phyloP scores from a whole-genome alignment of 306 rosid genomes.

The Citrullus colocynthis region DNA sequence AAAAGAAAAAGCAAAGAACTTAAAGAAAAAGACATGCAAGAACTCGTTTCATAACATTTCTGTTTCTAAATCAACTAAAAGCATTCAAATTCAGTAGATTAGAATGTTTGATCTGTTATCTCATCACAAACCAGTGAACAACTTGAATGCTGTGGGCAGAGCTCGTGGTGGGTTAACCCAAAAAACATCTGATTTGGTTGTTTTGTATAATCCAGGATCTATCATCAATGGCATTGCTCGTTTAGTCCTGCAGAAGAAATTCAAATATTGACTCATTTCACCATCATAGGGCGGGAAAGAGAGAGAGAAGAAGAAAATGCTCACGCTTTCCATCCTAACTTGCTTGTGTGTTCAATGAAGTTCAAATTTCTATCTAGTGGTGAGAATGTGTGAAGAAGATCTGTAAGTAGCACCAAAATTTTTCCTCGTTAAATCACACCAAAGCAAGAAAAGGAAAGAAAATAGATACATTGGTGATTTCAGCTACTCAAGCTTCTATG shows the following conservation, averaged over 20 bases:
- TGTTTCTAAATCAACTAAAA: background rate
- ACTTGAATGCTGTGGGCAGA: conserved; percentile 65
- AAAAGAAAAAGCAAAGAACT: background rate
- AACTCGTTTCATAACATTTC: background rate
- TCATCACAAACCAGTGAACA: conserved; percentile 70
- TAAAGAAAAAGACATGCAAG: background rate
- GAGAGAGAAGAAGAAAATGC: conserved; percentile 15
- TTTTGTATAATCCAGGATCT: conserved; percentile 75
- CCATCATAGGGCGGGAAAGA: background rate
- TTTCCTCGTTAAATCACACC: conserved; percentile 1
- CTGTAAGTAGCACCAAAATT: conserved; percentile 28
- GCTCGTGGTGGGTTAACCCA: conserved; percentile 57
- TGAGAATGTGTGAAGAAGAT: conserved; percentile 56
- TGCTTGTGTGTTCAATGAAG: conserved; percentile 92
- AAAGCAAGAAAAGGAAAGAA: background rate
- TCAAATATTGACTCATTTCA: background rate
- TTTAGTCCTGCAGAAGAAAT: conserved; percentile 41
- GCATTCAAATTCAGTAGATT: background rate
- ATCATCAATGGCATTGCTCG: conserved; percentile 81
- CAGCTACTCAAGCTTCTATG: background rate
- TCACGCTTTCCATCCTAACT: conserved; percentile 84
- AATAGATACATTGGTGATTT: background rate
- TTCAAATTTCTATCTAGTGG: conserved; percentile 43
- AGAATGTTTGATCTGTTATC: background rate
- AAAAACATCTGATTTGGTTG: conserved; percentile 58